Evolutionary conservation across 768 basidiomycete species (phyloP), one percentile per base, ranked within the genome.

Genomic region (Hortiboletus campestris): DNA sequence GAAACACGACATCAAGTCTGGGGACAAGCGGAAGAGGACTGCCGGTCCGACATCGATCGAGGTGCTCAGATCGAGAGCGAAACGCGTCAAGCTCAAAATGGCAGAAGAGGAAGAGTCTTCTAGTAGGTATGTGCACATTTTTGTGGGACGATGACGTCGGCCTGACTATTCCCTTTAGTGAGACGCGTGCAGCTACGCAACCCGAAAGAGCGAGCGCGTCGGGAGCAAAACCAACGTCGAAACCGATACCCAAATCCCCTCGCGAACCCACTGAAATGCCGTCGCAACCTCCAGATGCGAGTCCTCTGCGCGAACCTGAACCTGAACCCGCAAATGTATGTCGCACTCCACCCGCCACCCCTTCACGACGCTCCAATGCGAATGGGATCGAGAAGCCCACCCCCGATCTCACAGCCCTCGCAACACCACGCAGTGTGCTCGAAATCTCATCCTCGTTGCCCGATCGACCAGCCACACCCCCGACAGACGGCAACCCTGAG

Each of bases 1-100:
- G 53, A 74, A 73, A 50, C 62, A 78, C 8, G 55, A 22, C 9
- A 8, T 10, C n/a, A 16, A 46, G 11, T 22, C 53, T n/a, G 44
- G 32, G 11, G 56, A 11, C 11, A n/a, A 14, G 10, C 32, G 22
- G 19, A 65, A 65, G 49, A 56, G 54, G 17, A 5, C 32, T 6
- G 17, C 13, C 3, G 44, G 44, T 16, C 19, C 55, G 6, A 19
- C 11, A 22, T 12, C 51, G 0, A 19, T 44, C 6, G 64, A 59
- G 22, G 20, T 9, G 49, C 34, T 40, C 10, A 20, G 1, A 32
- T 31, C 17, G 9, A 35, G 6, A 4, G 25, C 41, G 35, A 66
- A 66, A 35, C 65, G 65, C 17, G 29, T 5, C 44, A 60, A 8
- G 29, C 45, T 46, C 34, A 43, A 41, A 0, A 1, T 28, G 9